phyloP scores from a whole-genome alignment of 306 rosid genomes.

The Vicia sativa region DNA sequence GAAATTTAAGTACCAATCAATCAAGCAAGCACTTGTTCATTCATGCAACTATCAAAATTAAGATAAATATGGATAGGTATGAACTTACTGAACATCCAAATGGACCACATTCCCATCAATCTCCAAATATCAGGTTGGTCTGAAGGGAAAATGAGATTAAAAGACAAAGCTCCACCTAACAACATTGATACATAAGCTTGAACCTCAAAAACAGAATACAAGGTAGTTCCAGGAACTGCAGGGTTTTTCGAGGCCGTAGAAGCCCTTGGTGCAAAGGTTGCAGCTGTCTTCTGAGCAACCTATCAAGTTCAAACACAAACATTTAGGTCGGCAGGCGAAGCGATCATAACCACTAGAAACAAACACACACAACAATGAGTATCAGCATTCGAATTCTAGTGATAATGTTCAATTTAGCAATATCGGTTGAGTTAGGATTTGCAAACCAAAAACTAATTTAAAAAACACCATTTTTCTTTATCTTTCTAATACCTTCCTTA shows the following conservation, averaged over 20 bases:
- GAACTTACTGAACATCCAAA: conserved; percentile 97
- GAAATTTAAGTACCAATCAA: neutral
- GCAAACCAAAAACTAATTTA: too few relatives aligned
- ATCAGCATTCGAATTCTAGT: too few relatives aligned
- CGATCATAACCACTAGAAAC: too few relatives aligned
- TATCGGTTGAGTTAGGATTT: too few relatives aligned
- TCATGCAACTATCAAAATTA: conserved; percentile 1
- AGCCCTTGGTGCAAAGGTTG: conserved; percentile 98
- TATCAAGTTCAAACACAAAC: conserved; percentile 35
- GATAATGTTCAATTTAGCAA: too few relatives aligned
- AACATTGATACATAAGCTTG: conserved; percentile 89
- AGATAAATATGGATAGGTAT: conserved; percentile 8
- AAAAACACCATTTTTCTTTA: conserved; percentile 29
- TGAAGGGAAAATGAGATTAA: conserved; percentile 89
- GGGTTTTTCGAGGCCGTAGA: conserved; percentile 88
- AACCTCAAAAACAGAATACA: conserved; percentile 92
- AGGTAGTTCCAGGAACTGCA: conserved; percentile 78
- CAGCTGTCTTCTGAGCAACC: conserved; percentile 97
- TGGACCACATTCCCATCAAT: conserved; percentile 99
- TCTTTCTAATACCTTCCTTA: neutral
- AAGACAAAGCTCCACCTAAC: conserved; percentile 88
- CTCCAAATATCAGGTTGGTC: conserved; percentile 96
- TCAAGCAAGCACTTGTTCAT: conserved; percentile 9
- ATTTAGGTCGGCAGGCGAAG: neutral
- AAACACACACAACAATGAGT: too few relatives aligned